Evolutionary conservation across 163 green algal genomes (phyloP), one percentile per base, ranked within the genome.

Genomic region (Scenedesmus sp.): DNA sequence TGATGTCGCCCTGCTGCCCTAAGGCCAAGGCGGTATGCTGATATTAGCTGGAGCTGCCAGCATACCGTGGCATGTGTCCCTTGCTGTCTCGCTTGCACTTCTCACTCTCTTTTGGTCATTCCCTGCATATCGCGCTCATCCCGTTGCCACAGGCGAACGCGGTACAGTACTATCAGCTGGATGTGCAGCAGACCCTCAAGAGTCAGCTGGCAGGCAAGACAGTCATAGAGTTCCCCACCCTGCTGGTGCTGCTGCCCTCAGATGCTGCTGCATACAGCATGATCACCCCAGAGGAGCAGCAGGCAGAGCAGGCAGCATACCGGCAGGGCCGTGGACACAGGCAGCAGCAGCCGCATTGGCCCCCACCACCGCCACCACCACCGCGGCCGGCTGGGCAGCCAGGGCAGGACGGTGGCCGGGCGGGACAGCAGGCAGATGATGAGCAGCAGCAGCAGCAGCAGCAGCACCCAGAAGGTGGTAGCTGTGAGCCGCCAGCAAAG

Each of bases 221-320:
- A 35, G 37, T 96, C 46, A 93, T 96, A 22, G 94, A 96, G 92
- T 95, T 92, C 89, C 94, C 94, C 13, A 90, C 91, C 16, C 81
- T 96, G 59, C 83, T 94, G 10, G 94, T 96, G 49, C 79, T 89
- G 61, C 88, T 95, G 70, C 91, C 89, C 92, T 73, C 87, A 5
- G 22, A 91, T 9, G 10, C 20, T 22, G 46, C 89, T 56, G 26
- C 24, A 13, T 91, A 91, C 44, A 43, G 44, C 35, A 53, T 91
- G n/a, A 86, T 91, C 0, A 86, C 37, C 4, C 12, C 51, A 37
- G 86, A 86, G 40, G 53, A 91, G 76, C 44, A 91, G 86, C 43
- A 79, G 30, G 51, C 35, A 65, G 73, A 86, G 76, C 86, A 73
- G 68, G 44, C 76, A 33, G 68, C 33, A 44, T 10, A 44, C 35